Evolutionary conservation across 176 grass and related monocot genomes (phyloP).

Genomic region (Thalia dealbata): DNA sequence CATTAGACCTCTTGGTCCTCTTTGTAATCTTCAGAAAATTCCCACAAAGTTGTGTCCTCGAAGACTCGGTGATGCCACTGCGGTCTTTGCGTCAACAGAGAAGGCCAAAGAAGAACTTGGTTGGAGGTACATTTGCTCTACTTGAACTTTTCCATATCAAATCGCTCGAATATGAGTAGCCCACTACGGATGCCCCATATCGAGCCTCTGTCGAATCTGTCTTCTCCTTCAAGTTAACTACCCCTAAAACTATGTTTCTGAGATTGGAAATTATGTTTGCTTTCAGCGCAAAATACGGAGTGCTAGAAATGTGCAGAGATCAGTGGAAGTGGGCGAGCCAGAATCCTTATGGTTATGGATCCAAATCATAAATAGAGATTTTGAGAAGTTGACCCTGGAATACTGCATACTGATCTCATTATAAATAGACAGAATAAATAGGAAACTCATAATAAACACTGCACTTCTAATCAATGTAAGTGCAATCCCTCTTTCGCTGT

Average conservation of each 20-base stretch:
- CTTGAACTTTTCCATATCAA: not conserved
- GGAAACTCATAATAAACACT: too few relatives aligned
- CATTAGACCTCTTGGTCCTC: not conserved
- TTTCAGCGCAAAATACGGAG: constrained; percentile 56
- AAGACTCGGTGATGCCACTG: constrained; percentile 69
- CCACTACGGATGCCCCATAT: not conserved
- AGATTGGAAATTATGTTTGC: not conserved
- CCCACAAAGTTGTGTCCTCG: constrained; percentile 59
- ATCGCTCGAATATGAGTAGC: not conserved
- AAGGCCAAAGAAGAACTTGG: constrained; percentile 59
- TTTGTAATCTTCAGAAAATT: constrained; percentile 43
- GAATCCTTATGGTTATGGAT: constrained; percentile 61
- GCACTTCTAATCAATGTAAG: too few relatives aligned
- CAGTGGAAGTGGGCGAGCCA: constrained; percentile 89
- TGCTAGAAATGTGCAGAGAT: constrained; percentile 91
- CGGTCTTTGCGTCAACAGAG: constrained; percentile 68
- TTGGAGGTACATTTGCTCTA: constrained; percentile 48
- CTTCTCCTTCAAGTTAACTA: not conserved
- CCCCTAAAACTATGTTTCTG: too few relatives aligned
- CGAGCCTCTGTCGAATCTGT: not conserved
- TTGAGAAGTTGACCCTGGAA: not conserved
- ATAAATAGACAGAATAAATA: too few relatives aligned
- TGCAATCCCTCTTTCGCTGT: too few relatives aligned
- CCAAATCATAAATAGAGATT: constrained; percentile 18
- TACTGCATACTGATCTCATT: too few relatives aligned